Evolutionary conservation across 148 eudicot species (phyloP), one percentile per base, ranked within the genome.

Genomic region (Oxyria digyna): DNA sequence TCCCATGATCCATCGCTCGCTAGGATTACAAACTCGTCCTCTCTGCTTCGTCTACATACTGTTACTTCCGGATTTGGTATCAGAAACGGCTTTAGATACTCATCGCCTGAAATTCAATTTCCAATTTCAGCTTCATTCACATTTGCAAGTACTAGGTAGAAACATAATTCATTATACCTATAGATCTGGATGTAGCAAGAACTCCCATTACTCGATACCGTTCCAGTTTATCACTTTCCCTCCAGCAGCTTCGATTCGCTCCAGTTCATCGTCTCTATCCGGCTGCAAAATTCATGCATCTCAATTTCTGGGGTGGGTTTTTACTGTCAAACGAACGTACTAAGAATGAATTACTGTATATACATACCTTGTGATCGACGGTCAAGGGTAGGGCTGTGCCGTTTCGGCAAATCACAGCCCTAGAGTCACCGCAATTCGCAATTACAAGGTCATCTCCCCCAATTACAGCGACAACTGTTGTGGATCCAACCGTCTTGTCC

Each of bases 371-470:
- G 49, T 87, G 93, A 81, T 90, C 96, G 54, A 42, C 67, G 13
- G 96, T 81, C 76, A 90, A 57, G 6, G 85, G 81, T 1, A 87
- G 65, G 1, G 83, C 84, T n/a, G 70, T 77, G 12, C 91, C 88
- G 8, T 63, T 73, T 0, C 87, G 77, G 3, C 80, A 85, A 40
- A 90, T 54, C 62, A 90, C 88, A 40, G 85, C 96, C 72, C 89
- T 87, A 9, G 96, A 87, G 75, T 86, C 96, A 0, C 96, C 96
- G 62, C 96, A 89, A 71, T 89, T 89, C 3, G 91, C 96, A 4
- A 90, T 87, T 13, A 90, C 83, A 31, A 87, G 35, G 74, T 75
- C 87, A 15, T 83, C 81, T 27, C 68, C 74, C 0, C 90, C 87
- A 1, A 89, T 87, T 55, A 89, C 87, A 13, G 83, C 92, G 29